phyloP scores from a whole-genome alignment of 257 asterid genomes.

The Fraxinus quadrangulata region DNA sequence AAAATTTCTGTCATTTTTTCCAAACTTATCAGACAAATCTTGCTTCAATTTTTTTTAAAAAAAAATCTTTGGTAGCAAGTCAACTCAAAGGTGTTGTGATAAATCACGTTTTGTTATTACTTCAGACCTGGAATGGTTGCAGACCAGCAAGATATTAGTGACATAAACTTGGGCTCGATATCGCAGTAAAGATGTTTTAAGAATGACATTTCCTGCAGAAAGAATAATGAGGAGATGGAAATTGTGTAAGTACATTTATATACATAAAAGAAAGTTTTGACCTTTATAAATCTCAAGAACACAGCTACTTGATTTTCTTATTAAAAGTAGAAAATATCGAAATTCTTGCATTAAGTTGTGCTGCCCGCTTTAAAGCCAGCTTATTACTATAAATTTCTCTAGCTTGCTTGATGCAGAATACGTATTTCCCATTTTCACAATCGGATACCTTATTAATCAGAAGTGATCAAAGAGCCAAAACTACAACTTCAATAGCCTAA shows the following conservation, averaged over 20 bases:
- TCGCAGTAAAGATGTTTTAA: conserved; percentile 35
- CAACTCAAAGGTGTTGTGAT: conserved; percentile 24
- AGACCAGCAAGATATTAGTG: conserved; percentile 38
- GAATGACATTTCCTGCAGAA: conserved; percentile 50
- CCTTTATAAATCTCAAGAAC: background rate
- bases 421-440: background rate
- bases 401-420: background rate
- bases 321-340: background rate
- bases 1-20: conserved; percentile 64
- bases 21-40: conserved; percentile 27
- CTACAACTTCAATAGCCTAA: background rate
- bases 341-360: background rate
- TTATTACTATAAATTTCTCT: background rate
- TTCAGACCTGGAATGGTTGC: conserved; percentile 52
- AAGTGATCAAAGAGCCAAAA: background rate
- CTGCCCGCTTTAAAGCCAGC: background rate
- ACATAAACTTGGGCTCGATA: conserved; percentile 34
- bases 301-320: background rate
- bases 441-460: conserved; percentile 4
- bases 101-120: conserved; percentile 20
- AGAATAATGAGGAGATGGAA: background rate
- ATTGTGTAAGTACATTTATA: background rate
- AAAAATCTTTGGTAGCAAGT: conserved; percentile 24
- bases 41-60: conserved; percentile 29
- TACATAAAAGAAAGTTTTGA: background rate